phyloP scores from a whole-genome alignment of 495 filamentous ascomycete genomes.

The Aspergillus asperescens region DNA sequence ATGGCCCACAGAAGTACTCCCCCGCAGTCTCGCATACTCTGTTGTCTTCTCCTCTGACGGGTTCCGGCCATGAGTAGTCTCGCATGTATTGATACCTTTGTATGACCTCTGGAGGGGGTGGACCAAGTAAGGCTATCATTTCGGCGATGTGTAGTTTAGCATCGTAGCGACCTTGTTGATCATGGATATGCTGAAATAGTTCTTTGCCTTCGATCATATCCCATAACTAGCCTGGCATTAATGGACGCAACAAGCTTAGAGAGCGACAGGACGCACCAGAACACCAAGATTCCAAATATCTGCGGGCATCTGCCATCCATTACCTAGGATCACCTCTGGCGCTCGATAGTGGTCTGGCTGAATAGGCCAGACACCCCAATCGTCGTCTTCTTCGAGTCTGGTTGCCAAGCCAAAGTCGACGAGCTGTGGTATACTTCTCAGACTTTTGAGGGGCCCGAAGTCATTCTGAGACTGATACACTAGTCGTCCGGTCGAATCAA shows the following conservation, averaged over 20 bases:
- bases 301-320: slow-evolving; percentile 29
- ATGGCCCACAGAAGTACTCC: slow-evolving; percentile 22
- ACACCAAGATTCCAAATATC: slow-evolving; percentile 41
- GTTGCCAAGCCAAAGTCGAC: slow-evolving; percentile 78
- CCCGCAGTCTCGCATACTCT: slow-evolving; percentile 14
- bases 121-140: slow-evolving; percentile 40
- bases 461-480: slow-evolving; percentile 29
- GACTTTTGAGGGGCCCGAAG: slow-evolving; percentile 24
- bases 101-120: slow-evolving; percentile 32
- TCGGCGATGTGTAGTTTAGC: slow-evolving; percentile 34
- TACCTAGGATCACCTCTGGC: slow-evolving; percentile 36
- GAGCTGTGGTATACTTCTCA: slow-evolving; percentile 49
- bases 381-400: slow-evolving; percentile 34
- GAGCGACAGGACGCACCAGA: slow-evolving; percentile 27
- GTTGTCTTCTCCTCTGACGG: slow-evolving; percentile 8
- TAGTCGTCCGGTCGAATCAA: slow-evolving; percentile 14
- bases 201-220: slow-evolving; percentile 38
- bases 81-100: slow-evolving; percentile 20
- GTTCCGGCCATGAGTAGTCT: slow-evolving; percentile 15
- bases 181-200: slow-evolving; percentile 30
- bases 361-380: slow-evolving; percentile 24
- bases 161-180: slow-evolving; percentile 19
- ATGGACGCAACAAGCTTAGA: not conserved
- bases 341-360: slow-evolving; percentile 34
- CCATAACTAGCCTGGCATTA: slow-evolving; percentile 32